Percentiles rank a stretch among this genome's conserved stretches.
Evolutionary conservation across 495 filamentous ascomycete genomes (phyloP).

Genomic region (Penicillium longicatenatum): DNA sequence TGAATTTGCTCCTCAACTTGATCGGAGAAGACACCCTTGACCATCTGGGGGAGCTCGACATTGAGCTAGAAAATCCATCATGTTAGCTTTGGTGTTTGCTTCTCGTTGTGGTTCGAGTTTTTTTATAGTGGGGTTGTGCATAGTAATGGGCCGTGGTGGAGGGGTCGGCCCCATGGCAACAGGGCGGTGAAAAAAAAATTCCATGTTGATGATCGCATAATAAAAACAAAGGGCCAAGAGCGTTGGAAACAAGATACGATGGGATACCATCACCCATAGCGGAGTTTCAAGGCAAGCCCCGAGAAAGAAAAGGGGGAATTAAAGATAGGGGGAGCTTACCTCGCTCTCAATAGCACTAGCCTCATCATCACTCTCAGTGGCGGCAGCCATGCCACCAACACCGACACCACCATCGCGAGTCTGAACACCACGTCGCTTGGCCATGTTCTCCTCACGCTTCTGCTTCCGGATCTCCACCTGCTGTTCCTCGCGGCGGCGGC

Average conservation of each 20-base stretch:
- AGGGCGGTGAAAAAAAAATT: constrained; percentile 47
- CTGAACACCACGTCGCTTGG: constrained; percentile 93
- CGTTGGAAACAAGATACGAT: background rate
- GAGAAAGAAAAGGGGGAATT: constrained; percentile 19
- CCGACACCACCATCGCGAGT: constrained; percentile 70
- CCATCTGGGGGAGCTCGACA: constrained; percentile 97
- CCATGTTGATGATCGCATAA: constrained; percentile 39
- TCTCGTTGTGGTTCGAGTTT: constrained; percentile 7
- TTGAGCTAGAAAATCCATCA: constrained; percentile 68
- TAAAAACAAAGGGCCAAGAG: constrained; percentile 25
- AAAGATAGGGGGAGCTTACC: constrained; percentile 61
- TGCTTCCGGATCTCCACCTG: constrained; percentile 98
- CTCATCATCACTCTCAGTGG: constrained; percentile 96
- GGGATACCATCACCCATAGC: background rate
- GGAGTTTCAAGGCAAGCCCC: background rate
- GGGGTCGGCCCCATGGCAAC: constrained; percentile 36
- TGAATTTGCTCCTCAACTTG: constrained; percentile 97
- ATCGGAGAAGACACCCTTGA: constrained; percentile 95
- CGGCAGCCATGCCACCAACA: constrained; percentile 82
- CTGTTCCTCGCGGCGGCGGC: constrained; percentile 97
- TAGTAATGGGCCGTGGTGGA: constrained; percentile 24
- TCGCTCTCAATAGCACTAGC: constrained; percentile 90
- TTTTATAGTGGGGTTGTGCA: constrained; percentile 23
- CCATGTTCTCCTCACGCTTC: constrained; percentile 97
- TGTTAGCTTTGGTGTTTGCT: constrained; percentile 36